Conservation (phyloP, 148 eudicot genomes). For the Tetragonia tetragonoides region DNA sequence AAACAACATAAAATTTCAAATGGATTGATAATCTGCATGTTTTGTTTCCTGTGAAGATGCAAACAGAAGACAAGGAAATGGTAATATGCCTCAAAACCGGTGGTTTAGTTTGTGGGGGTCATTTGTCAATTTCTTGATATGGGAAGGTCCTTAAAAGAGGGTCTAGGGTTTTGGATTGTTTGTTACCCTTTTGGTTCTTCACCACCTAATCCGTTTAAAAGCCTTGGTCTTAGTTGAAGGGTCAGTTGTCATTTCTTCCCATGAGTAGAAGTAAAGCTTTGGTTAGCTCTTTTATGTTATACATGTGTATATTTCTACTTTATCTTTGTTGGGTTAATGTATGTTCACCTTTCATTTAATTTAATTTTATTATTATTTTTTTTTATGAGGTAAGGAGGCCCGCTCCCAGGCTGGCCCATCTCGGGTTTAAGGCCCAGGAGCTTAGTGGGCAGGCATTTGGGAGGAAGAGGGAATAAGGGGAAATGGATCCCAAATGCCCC, state of each 20-base stretch:
- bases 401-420: no score
- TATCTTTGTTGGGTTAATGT: no score
- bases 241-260: conserved; percentile 18
- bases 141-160: conserved; percentile 6
- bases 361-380: neutral
- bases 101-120: conserved; percentile 13
- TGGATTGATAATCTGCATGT: neutral
- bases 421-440: no score
- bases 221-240: conserved; percentile 10
- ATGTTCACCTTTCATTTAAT: no score
- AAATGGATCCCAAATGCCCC: no score
- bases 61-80: conserved; percentile 15
- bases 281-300: neutral
- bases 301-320: no score
- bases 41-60: neutral
- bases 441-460: no score
- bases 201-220: conserved; percentile 10
- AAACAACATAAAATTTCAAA: neutral
- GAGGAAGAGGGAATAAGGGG: no score
- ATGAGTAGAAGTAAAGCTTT: conserved; percentile 24
- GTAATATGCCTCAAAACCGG: conserved; percentile 9
- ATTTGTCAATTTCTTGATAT: conserved; percentile 22
- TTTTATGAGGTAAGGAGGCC: neutral
- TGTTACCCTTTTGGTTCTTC: conserved; percentile 10
- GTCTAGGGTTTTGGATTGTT: conserved; percentile 15